A percentile compares a stretch with the other conserved stretches of the same genome.
These are phyloP conservation scores for Beta vulgaris DNA, from an alignment of 148 eudicot genomes.

Conservation along the genomic window DNA sequence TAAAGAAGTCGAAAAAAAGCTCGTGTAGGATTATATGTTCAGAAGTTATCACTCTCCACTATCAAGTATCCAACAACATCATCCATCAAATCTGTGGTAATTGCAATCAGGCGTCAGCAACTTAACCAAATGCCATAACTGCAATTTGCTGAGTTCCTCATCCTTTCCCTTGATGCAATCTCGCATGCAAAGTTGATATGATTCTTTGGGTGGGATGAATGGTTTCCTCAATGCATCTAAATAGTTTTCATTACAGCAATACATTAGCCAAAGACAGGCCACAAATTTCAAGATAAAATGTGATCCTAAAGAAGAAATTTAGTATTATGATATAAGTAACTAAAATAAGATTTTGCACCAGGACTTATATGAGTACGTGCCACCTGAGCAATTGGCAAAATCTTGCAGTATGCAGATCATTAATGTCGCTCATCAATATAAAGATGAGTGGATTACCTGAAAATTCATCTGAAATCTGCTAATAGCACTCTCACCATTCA, in stretches of 20 bases:
- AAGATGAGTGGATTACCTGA: neutral
- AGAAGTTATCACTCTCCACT: too few relatives aligned
- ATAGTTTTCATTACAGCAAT: neutral
- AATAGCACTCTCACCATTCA: neutral
- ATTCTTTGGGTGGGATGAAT: neutral
- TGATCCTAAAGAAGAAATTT: too few relatives aligned
- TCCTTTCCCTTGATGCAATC: neutral
- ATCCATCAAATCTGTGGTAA: too few relatives aligned
- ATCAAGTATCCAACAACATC: neutral
- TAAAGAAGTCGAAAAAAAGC: neutral
- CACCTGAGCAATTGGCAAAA: neutral
- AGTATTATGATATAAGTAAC: neutral
- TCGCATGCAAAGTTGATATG: too few relatives aligned
- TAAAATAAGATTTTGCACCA: neutral
- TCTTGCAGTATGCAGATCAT: neutral
- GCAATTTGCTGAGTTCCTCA: neutral
- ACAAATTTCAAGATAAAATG: neutral
- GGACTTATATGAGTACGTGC: too few relatives aligned
- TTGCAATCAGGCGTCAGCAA: too few relatives aligned
- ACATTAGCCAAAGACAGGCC: neutral
- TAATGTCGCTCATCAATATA: neutral
- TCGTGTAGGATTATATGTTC: neutral
- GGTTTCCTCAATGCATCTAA: neutral
- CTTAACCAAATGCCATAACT: too few relatives aligned
- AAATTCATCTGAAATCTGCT: neutral